Conservation (phyloP, 768 basidiomycete species). For the Naganishia randhawae region DNA sequence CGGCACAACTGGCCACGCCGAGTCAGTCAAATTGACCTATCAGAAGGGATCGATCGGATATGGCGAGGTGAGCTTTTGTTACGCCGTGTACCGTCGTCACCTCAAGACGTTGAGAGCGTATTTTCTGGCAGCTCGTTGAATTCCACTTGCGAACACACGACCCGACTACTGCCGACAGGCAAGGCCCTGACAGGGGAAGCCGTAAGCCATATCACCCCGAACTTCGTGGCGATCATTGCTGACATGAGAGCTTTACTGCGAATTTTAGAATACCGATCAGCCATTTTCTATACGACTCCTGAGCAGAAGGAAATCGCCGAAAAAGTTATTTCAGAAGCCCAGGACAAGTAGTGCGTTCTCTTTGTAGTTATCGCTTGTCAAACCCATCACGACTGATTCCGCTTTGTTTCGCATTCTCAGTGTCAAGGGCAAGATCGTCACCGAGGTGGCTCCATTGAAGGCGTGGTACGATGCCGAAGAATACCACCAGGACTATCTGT, state of each 20-base stretch:
- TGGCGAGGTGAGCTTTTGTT: constrained; percentile 55
- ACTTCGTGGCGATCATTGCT: background rate
- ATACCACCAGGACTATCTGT: constrained; percentile 55
- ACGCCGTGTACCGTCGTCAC: background rate
- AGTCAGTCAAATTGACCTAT: constrained; percentile 79
- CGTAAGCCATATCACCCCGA: constrained; percentile 54
- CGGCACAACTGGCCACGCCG: constrained; percentile 81
- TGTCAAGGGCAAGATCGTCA: constrained; percentile 70
- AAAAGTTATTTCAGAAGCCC: constrained; percentile 74
- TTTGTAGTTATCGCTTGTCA: background rate
- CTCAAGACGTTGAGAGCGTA: background rate
- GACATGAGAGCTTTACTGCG: background rate
- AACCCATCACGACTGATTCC: background rate
- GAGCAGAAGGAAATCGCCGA: constrained; percentile 71
- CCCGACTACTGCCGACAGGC: constrained; percentile 74
- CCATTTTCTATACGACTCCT: constrained; percentile 72
- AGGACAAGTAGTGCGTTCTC: constrained; percentile 69
- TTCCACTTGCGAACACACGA: constrained; percentile 95
- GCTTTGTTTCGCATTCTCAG: constrained; percentile 33
- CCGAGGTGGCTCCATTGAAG: constrained; percentile 65
- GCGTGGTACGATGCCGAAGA: constrained; percentile 64
- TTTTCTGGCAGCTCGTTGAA: constrained; percentile 62
- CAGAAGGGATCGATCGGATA: constrained; percentile 74
- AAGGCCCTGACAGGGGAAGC: constrained; percentile 72
- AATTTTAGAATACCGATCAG: constrained; percentile 79